These are phyloP conservation scores for Oxytropis ochrocephala DNA, from an alignment of 306 rosid species.

Conservation along the genomic window DNA sequence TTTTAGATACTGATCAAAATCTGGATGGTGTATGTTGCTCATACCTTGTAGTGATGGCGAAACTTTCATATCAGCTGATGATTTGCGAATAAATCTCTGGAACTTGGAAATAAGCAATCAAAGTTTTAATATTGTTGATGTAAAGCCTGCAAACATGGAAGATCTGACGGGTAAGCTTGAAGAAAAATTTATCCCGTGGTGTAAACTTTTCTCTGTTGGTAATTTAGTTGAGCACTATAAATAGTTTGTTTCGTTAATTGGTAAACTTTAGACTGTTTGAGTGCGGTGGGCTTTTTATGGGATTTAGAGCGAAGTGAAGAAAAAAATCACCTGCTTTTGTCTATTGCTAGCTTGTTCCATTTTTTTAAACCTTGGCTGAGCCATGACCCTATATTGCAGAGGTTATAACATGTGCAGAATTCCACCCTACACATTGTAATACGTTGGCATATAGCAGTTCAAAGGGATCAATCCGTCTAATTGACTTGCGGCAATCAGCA, in stretches of 20 bases:
- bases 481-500: constrained; percentile 97
- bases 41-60: constrained; percentile 81
- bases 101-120: constrained; percentile 97
- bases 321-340: neutral
- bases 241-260: neutral
- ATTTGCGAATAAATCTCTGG: constrained; percentile 98
- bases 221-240: constrained; percentile 1
- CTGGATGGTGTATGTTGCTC: constrained; percentile 16
- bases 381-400: constrained; percentile 45
- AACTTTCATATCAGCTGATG: constrained; percentile 99
- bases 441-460: constrained; percentile 96
- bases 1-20: constrained; percentile 23
- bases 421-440: constrained; percentile 94
- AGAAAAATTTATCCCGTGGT: neutral
- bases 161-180: constrained; percentile 81
- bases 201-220: constrained; percentile 9
- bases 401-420: constrained; percentile 99
- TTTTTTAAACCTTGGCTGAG: constrained; percentile 1
- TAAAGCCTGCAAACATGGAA: constrained; percentile 98
- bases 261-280: neutral
- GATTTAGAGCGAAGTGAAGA: constrained; percentile 1
- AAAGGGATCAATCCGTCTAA: constrained; percentile 91
- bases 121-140: constrained; percentile 96
- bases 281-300: neutral
- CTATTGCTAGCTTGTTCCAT: neutral